Conservation (phyloP, 2,329 filamentous ascomycete genomes). For the Stagonosporopsis vannaccii region DNA sequence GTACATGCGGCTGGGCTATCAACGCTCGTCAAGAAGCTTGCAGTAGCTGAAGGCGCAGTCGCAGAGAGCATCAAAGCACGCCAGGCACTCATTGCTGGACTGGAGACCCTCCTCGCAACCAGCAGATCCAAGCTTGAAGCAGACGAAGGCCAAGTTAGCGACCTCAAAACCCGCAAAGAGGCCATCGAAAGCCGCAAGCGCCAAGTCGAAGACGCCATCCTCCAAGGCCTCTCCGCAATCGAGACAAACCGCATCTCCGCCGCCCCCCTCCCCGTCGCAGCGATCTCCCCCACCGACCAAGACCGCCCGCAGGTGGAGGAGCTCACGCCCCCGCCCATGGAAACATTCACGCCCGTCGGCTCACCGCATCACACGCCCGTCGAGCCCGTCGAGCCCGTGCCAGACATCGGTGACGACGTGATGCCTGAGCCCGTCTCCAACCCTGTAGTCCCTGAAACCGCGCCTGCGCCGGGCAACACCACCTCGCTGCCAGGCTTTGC, state of each 20-base stretch:
- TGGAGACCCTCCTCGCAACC: conserved; percentile 81
- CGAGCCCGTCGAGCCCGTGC: conserved; percentile 22
- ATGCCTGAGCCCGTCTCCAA: conserved; percentile 35
- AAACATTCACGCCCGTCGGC: conserved; percentile 61
- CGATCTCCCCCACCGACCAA: conserved; percentile 46
- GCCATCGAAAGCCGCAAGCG: conserved; percentile 83
- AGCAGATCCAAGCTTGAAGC: conserved; percentile 73
- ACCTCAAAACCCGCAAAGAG: conserved; percentile 70
- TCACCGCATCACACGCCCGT: conserved; percentile 49
- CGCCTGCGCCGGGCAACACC: conserved; percentile 28
- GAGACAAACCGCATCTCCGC: conserved; percentile 58
- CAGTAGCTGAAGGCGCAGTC: conserved; percentile 86
- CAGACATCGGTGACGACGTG: conserved; percentile 39
- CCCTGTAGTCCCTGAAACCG: conserved; percentile 38
- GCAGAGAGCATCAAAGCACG: conserved; percentile 89
- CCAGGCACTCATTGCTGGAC: conserved; percentile 74
- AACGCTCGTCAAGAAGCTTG: conserved; percentile 86
- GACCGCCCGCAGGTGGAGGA: conserved; percentile 84
- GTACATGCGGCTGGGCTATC: conserved; percentile 91
- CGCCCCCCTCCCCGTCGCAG: conserved; percentile 40
- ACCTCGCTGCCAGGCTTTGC: conserved; percentile 28
- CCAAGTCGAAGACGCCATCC: conserved; percentile 89
- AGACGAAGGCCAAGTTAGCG: conserved; percentile 72
- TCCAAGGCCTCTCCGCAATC: conserved; percentile 77
- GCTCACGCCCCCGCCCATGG: conserved; percentile 79